Evolutionary conservation across 2,329 filamentous ascomycete species (phyloP).

Genomic region (Lecanoromycetidae sp.): DNA sequence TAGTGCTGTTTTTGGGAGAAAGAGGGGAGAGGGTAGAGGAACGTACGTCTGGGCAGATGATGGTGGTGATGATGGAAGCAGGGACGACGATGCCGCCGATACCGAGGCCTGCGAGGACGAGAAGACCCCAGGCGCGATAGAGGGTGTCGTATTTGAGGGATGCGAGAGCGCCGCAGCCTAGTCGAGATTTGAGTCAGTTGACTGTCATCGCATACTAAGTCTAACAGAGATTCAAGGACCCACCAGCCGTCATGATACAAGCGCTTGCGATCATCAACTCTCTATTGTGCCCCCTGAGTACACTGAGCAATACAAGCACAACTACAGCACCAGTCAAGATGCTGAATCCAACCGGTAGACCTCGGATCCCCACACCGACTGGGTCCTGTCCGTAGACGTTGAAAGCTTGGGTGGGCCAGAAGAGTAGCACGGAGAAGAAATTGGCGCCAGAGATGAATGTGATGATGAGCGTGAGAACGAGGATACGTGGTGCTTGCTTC

Average conservation of each 20-base stretch:
- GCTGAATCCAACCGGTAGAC: conserved; percentile 51
- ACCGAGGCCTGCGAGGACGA: conserved; percentile 51
- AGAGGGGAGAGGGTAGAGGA: neutral
- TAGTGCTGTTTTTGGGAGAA: neutral
- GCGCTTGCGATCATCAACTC: conserved; percentile 48
- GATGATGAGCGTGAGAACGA: conserved; percentile 43
- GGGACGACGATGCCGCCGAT: conserved; percentile 58
- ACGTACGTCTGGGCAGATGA: conserved; percentile 52
- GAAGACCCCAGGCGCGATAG: conserved; percentile 41
- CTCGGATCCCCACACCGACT: conserved; percentile 50
- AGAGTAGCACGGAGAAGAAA: conserved; percentile 43
- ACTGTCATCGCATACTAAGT: neutral
- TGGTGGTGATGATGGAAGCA: conserved; percentile 54
- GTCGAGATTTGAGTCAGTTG: neutral
- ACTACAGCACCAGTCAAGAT: conserved; percentile 51
- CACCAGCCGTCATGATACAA: conserved; percentile 52
- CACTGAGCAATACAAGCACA: conserved; percentile 45
- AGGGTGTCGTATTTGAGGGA: conserved; percentile 42
- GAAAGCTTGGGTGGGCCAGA: conserved; percentile 54
- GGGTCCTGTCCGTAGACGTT: conserved; percentile 56
- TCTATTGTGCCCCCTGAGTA: conserved; percentile 47
- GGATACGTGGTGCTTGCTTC: conserved; percentile 38
- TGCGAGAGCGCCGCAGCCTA: conserved; percentile 44
- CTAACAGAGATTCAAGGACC: conserved; percentile 10
- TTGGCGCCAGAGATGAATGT: conserved; percentile 49